Evolutionary conservation across 805 yeast genomes (phyloP).

Genomic region (Schwanniomyces pseudopolymorphus): DNA sequence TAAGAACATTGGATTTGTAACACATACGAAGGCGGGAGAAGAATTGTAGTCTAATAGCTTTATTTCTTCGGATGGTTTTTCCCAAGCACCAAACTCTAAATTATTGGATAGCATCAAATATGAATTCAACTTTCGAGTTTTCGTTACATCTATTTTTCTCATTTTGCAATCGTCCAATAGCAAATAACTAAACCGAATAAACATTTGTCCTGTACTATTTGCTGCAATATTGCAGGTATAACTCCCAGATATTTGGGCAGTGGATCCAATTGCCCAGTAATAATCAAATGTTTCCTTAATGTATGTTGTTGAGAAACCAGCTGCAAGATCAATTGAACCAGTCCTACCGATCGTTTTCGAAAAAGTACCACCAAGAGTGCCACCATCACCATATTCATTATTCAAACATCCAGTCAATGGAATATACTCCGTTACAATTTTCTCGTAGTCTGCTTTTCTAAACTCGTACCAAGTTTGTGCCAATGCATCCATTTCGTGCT

Average conservation of each 20-base stretch:
- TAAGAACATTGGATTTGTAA: conserved; percentile 13
- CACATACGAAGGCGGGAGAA: conserved; percentile 17
- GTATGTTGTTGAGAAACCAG: conserved; percentile 2
- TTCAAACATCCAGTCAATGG: conserved; percentile 21
- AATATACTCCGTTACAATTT: conserved; percentile 6
- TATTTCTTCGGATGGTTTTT: not conserved
- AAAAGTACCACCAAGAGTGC: conserved; percentile 15
- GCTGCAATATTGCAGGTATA: conserved; percentile 16
- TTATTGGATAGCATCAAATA: conserved; percentile 1
- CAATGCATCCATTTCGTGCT: not conserved
- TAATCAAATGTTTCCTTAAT: conserved; percentile 4
- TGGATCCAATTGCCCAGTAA: conserved; percentile 4
- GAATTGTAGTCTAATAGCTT: conserved; percentile 2
- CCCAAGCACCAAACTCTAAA: conserved; percentile 9
- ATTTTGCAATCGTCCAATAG: conserved; percentile 10
- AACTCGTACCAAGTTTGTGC: conserved; percentile 17
- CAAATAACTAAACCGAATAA: conserved; percentile 15
- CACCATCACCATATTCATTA: conserved; percentile 18
- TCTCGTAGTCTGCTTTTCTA: not conserved
- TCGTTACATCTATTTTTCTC: conserved; percentile 11
- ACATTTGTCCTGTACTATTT: conserved; percentile 21
- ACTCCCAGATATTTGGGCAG: conserved; percentile 9
- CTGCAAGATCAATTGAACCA: conserved; percentile 11
- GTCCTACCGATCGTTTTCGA: conserved; percentile 12
- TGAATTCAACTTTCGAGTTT: conserved; percentile 5